Evolutionary conservation across 345 rosid genomes (phyloP).

Genomic region (Populus pruinosa): DNA sequence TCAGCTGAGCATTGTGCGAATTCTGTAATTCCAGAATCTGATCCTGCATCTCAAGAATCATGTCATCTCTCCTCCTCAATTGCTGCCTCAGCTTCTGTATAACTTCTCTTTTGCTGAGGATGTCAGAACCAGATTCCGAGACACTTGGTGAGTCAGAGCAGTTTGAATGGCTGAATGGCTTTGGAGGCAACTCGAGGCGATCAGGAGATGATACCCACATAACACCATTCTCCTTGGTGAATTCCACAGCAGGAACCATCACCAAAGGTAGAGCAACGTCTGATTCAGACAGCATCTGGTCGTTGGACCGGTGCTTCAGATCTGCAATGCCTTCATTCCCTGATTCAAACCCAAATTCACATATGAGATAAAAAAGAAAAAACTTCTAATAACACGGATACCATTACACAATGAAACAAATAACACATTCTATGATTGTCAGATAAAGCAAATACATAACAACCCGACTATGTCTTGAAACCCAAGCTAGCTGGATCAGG

Average conservation of each 20-base stretch:
- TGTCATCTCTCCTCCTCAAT: conserved; percentile 87
- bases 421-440: neutral
- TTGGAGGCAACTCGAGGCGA: conserved; percentile 71
- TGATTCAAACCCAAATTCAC: conserved; percentile 26
- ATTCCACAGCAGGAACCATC: conserved; percentile 58
- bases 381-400: neutral
- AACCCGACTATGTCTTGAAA: neutral
- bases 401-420: neutral
- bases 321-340: conserved; percentile 53
- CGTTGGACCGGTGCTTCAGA: conserved; percentile 37
- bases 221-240: conserved; percentile 58
- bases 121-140: conserved; percentile 96
- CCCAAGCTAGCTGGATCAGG: neutral
- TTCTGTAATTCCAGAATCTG: conserved; percentile 71
- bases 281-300: conserved; percentile 46
- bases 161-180: conserved; percentile 68
- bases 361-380: conserved; percentile 4
- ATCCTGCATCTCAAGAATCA: conserved; percentile 97
- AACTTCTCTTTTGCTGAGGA: conserved; percentile 88
- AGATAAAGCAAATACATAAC: neutral
- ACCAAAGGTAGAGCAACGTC: conserved; percentile 68
- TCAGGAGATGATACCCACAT: conserved; percentile 82
- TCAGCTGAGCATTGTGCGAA: conserved; percentile 57
- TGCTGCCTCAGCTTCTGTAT: conserved; percentile 92
- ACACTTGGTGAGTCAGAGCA: conserved; percentile 95